Conservation (phyloP, 108 stramenopile genomes). For the Mayamaea pseudoterrestris region DNA sequence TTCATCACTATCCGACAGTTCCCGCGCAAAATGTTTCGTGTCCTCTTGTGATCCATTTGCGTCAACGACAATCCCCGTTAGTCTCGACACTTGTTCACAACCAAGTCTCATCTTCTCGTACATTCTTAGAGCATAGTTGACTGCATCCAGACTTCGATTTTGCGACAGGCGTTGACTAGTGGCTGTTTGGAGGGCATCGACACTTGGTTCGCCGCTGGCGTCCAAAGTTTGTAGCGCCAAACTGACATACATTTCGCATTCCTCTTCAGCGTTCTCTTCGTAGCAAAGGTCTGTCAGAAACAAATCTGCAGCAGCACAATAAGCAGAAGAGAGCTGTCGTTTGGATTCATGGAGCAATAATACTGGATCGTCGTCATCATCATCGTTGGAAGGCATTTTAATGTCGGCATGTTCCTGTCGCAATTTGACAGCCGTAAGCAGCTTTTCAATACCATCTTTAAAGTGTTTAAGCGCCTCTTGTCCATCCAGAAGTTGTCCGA, state of each 20-base stretch:
- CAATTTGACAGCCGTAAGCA: slow-evolving; percentile 26
- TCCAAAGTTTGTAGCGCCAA: slow-evolving; percentile 46
- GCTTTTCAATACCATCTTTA: slow-evolving; percentile 32
- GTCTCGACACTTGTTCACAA: slow-evolving; percentile 57
- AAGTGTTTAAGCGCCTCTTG: slow-evolving; percentile 57
- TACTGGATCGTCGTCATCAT: not conserved
- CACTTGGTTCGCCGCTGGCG: slow-evolving; percentile 20
- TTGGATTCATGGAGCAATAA: slow-evolving; percentile 6
- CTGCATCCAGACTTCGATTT: slow-evolving; percentile 47
- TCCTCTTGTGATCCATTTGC: slow-evolving; percentile 5
- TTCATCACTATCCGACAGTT: slow-evolving; percentile 35
- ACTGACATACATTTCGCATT: slow-evolving; percentile 48
- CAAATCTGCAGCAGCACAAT: slow-evolving; percentile 72
- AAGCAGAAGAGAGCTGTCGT: slow-evolving; percentile 58
- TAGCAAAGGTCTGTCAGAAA: slow-evolving; percentile 85
- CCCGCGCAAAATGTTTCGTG: slow-evolving; percentile 7
- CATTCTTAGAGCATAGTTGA: slow-evolving; percentile 43
- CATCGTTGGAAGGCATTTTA: not conserved
- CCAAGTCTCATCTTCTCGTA: slow-evolving; percentile 62
- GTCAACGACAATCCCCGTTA: slow-evolving; percentile 54
- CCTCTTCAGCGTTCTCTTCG: slow-evolving; percentile 66
- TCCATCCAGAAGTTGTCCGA: slow-evolving; percentile 63
- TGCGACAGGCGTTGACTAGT: slow-evolving; percentile 73
- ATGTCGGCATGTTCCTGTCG: slow-evolving; percentile 7
- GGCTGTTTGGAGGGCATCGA: slow-evolving; percentile 80